Evolutionary conservation across 371 early-diverging fungal species (phyloP).

Genomic region (Scutellospora calospora): DNA sequence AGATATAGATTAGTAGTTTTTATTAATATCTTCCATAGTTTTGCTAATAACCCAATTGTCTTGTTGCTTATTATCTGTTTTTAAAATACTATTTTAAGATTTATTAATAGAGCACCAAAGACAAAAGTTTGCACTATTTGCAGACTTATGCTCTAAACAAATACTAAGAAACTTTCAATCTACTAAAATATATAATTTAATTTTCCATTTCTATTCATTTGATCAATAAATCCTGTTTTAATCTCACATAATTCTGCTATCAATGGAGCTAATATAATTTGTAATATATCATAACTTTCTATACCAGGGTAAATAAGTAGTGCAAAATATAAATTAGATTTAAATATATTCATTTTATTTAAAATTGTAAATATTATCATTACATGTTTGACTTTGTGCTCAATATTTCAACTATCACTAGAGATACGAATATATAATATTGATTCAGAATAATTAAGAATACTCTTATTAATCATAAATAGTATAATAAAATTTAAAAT

Average conservation of each 20-base stretch:
- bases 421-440: not conserved
- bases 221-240: not conserved
- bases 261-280: not conserved
- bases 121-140: not conserved
- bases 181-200: not conserved
- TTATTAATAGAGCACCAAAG: not conserved
- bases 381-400: too few species aligned
- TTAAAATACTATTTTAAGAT: not conserved
- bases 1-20: too few species aligned
- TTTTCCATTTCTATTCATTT: not conserved
- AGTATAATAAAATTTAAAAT: conserved; percentile 3
- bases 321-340: not conserved
- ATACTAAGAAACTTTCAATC: not conserved
- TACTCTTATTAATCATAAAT: not conserved
- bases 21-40: too few species aligned
- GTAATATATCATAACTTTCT: not conserved
- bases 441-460: not conserved
- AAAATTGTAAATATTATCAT: not conserved
- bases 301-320: not conserved
- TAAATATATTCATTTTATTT: not conserved
- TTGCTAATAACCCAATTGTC: too few species aligned
- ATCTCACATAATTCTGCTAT: not conserved
- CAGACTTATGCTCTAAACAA: not conserved
- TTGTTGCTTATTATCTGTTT: too few species aligned
- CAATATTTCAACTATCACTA: not conserved